A percentile compares a stretch with the other conserved stretches of the same genome.
These are phyloP conservation scores for Diaporthe sp. DNA, from an alignment of 2,329 filamentous ascomycete genomes.

Conservation along the genomic window DNA sequence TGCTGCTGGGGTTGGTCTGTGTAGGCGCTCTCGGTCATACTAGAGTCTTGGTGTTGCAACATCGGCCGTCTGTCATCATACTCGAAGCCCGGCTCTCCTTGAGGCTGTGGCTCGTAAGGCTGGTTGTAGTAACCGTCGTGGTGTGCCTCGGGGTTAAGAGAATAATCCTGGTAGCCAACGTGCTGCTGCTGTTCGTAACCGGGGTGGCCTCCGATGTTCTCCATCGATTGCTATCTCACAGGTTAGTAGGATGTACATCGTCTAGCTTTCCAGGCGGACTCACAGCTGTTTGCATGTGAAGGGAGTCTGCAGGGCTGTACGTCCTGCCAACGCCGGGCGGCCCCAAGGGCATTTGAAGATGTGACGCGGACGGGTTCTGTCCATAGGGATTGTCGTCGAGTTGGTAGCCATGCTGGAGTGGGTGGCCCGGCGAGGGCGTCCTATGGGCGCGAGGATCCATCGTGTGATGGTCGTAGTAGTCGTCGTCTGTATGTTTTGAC, in stretches of 20 bases:
- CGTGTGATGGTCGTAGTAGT: conserved; percentile 65
- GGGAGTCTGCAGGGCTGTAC: conserved; percentile 77
- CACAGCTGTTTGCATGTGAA: conserved; percentile 87
- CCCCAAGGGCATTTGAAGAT: conserved; percentile 77
- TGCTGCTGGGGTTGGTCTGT: conserved; percentile 54
- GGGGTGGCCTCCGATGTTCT: conserved; percentile 56
- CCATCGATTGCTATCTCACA: conserved; percentile 59
- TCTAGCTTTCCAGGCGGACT: conserved; percentile 48
- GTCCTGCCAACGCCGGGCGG: conserved; percentile 48
- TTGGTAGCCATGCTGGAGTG: conserved; percentile 80
- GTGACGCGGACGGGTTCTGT: conserved; percentile 52
- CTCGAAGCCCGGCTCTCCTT: conserved; percentile 70
- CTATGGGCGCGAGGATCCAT: conserved; percentile 70
- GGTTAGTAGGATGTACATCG: conserved; percentile 32
- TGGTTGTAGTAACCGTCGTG: conserved; percentile 89
- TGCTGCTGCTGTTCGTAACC: conserved; percentile 51
- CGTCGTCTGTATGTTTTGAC: conserved; percentile 59
- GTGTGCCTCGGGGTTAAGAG: conserved; percentile 84
- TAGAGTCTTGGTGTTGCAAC: conserved; percentile 69
- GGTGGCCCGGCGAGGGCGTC: conserved; percentile 82
- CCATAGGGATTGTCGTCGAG: conserved; percentile 82
- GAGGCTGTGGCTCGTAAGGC: conserved; percentile 78
- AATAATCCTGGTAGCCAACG: conserved; percentile 64
- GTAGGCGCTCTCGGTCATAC: conserved; percentile 56
- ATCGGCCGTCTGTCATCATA: conserved; percentile 82